phyloP scores from a whole-genome alignment of 78 protist genomes.

The Dictyostelium capitatum region DNA sequence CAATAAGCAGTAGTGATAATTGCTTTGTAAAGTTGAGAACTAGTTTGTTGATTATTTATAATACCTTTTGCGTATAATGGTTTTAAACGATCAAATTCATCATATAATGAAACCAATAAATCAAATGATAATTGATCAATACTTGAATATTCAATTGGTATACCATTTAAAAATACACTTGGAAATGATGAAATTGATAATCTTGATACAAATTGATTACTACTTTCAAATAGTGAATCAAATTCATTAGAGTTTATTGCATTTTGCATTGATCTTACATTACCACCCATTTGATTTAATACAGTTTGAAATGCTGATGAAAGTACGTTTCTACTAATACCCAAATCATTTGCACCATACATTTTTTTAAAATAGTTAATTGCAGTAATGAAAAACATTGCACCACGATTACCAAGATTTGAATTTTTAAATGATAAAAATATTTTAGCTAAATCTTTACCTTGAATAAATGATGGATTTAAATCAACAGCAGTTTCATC shows the following conservation, averaged over 20 bases:
- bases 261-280: not conserved
- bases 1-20: slow-evolving; percentile 17
- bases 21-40: not conserved
- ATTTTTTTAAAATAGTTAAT: slow-evolving; percentile 21
- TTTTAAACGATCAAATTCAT: slow-evolving; percentile 24
- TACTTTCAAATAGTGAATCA: not conserved
- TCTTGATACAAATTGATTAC: slow-evolving; percentile 12
- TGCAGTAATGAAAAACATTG: slow-evolving; percentile 46
- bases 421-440: slow-evolving; percentile 1
- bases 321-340: not conserved
- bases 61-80: not conserved
- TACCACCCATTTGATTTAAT: slow-evolving; percentile 17
- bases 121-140: not conserved
- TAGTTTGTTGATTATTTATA: not conserved
- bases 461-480: not conserved
- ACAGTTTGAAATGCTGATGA: slow-evolving; percentile 32
- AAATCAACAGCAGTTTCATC: not conserved
- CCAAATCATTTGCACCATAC: not conserved
- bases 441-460: slow-evolving; percentile 9
- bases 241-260: not conserved
- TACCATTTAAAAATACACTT: slow-evolving; percentile 55
- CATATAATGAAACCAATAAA: not conserved
- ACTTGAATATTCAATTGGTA: not conserved
- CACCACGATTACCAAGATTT: slow-evolving; percentile 32
- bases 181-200: not conserved